Percentiles rank a stretch among this genome's conserved stretches.
phyloP scores from a whole-genome alignment of 805 yeast species.

The Tanozyma kutaoensis region DNA sequence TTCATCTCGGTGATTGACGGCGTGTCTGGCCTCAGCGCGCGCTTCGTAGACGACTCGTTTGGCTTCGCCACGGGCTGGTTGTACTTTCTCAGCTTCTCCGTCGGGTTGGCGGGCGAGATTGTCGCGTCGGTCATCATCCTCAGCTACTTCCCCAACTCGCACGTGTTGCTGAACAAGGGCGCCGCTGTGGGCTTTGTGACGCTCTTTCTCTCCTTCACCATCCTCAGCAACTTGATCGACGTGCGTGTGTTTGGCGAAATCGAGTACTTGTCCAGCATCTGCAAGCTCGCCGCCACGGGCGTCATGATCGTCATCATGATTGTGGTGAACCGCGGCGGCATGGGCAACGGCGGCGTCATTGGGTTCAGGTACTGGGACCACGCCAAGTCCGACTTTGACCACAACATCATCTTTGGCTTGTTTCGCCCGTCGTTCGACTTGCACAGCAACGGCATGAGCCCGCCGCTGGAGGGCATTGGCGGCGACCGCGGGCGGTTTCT shows the following conservation, averaged over 20 bases:
- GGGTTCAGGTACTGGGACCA: conserved; percentile 65
- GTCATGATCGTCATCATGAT: conserved; percentile 50
- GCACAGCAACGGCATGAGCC: conserved; percentile 39
- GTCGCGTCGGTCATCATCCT: conserved; percentile 72
- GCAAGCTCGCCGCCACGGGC: conserved; percentile 41
- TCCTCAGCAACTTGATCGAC: conserved; percentile 45
- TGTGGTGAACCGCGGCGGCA: conserved; percentile 47
- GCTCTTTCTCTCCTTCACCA: conserved; percentile 34
- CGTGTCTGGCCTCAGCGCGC: conserved; percentile 57
- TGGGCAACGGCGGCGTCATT: conserved; percentile 23
- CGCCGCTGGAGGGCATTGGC: conserved; percentile 41
- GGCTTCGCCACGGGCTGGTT: conserved; percentile 65
- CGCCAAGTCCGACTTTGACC: conserved; percentile 32
- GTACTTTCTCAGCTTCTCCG: conserved; percentile 60
- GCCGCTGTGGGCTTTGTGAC: conserved; percentile 53
- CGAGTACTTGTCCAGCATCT: conserved; percentile 47
- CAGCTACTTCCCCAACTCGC: conserved; percentile 45
- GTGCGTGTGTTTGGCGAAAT: conserved; percentile 66
- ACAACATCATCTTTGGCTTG: conserved; percentile 47
- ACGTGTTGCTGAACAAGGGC: conserved; percentile 33
- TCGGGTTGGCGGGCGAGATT: conserved; percentile 68
- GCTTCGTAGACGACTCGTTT: conserved; percentile 69
- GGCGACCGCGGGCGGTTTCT: conserved; percentile 50
- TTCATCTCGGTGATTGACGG: conserved; percentile 71
- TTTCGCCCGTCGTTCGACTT: conserved; percentile 65